Percentiles rank a stretch among this genome's conserved stretches.
Conservation (phyloP, 345 rosid genomes). For the Populus davidiana region DNA sequence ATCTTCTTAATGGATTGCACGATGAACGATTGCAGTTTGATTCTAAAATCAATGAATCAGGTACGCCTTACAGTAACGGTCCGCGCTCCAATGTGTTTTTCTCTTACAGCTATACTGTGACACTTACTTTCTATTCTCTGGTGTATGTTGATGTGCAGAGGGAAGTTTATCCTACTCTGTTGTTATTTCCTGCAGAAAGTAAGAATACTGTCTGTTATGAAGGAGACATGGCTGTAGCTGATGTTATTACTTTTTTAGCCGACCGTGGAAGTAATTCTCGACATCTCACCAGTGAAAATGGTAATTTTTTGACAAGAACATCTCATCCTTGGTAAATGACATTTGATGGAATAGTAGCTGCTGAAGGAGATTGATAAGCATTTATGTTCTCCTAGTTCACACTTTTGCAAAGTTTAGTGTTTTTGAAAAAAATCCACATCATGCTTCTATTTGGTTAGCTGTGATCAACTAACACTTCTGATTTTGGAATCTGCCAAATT, state of each 20-base stretch:
- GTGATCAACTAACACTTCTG: not conserved
- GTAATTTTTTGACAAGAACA: slow-evolving; percentile 31
- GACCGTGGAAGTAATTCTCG: slow-evolving; percentile 54
- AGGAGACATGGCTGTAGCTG: slow-evolving; percentile 68
- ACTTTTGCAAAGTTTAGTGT: not conserved
- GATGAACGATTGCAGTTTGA: slow-evolving; percentile 80
- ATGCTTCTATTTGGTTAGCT: not conserved
- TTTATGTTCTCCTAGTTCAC: not conserved
- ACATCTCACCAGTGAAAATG: slow-evolving; percentile 47
- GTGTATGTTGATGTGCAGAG: slow-evolving; percentile 49
- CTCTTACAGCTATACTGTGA: not conserved
- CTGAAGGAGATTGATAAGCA: slow-evolving; percentile 1
- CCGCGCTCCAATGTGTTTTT: not conserved
- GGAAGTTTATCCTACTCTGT: slow-evolving; percentile 75
- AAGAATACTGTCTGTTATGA: slow-evolving; percentile 49
- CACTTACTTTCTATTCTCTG: not conserved
- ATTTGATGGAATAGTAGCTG: not conserved
- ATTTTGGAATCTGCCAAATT: not conserved
- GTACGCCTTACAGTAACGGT: slow-evolving; percentile 34
- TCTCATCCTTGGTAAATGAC: not conserved
- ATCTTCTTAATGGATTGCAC: slow-evolving; percentile 89
- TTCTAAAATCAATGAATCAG: slow-evolving; percentile 59
- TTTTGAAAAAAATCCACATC: no score
- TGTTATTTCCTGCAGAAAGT: slow-evolving; percentile 75
- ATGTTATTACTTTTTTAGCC: slow-evolving; percentile 66